Evolutionary conservation across 306 rosid genomes (phyloP), one percentile per base, ranked within the genome.

Genomic region (Lathyrus sativus): DNA sequence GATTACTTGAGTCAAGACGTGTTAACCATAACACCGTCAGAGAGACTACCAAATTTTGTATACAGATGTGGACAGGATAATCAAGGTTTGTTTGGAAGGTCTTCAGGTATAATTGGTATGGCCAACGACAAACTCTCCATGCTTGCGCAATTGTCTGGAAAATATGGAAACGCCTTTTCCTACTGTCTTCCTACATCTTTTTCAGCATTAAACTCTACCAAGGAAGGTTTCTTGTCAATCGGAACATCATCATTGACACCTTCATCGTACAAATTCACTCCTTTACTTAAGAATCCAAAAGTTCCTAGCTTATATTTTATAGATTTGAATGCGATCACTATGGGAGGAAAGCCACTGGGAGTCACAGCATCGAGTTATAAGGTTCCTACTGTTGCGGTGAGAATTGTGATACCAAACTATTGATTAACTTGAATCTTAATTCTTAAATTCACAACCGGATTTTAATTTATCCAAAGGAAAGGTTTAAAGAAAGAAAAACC

Each of bases 61-160:
- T 85, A 64, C 65, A 90, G 93, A 0, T 85, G 93, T 60, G 93
- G 93, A 2, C 88, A 79, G 53, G 72, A 83, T 45, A 87, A 85
- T 75, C 65, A 69, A 57, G 93, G 90, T 0, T 61, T 85, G 71
- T 87, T 83, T 75, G 93, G 93, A 31, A 76, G 0, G 45, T n/a
- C n/a, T n/a, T n/a, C n/a, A n/a, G n/a, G n/a, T n/a, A n/a, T n/a
- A n/a, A n/a, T n/a, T n/a, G n/a, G n/a, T n/a, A n/a, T n/a, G n/a
- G n/a, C n/a, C n/a, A n/a, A n/a, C n/a, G n/a, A n/a, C n/a, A n/a
- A n/a, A n/a, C n/a, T n/a, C n/a, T n/a, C 92, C 22, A 26, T 81
- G 80, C 18, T 78, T n/a, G 57, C 56, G 6, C 92, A 87, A 53
- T 56, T 80, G 51, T 82, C 92, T n/a, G 15, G 42, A 3, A 82